Base-by-base conservation (phyloP, 2,329 filamentous ascomycete genomes). In the Sordariomycetes sp. region DNA sequence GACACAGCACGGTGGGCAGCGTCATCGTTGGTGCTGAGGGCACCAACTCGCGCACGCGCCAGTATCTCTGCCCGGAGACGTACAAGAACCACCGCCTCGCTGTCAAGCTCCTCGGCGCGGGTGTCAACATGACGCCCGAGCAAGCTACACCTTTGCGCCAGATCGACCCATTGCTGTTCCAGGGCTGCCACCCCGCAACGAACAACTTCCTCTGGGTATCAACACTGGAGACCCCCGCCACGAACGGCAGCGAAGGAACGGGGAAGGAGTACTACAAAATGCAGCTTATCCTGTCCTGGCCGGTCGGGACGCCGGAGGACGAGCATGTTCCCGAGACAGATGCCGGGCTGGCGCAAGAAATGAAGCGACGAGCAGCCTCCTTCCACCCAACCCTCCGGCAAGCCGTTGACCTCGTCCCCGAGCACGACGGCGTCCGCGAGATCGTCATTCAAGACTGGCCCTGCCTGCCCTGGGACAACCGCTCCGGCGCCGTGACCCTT, bases 81-180 rank as follows among this genome's bases (percentile, higher is more conserved):
- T 47, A 54, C 33, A 48, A 45, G 23, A 56, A 59, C 35, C 47
- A 46, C 11, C 44, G 39, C 23, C 46, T 68, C 3, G 57, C 61
- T 1, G 51, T 61, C 10, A 53, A 53, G 15, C 43, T 66, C 32
- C 42, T 61, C 15, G 63, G 62, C 5, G 53, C 54, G 3, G 50
- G 55, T 5, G 44, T 59, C 1, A 46, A 57, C 32, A 49, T 67
- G 38, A 58, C 53, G 2, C 48, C 57, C 16, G 49, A 57, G 41
- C 43, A 59, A 54, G 50, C 45, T 55, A 41, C 46, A 52, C 43
- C 56, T 6, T 50, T 69, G 7, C 54, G 60, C n/a, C 55, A 52
- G 1, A 59, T 75, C 18, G 70, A 75, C 38, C 70, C 70, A 0
- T 58, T 68, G 26, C 63, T 75, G 17, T 70, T 75, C 44, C 67